These are phyloP conservation scores for Penicillium verrucosum DNA, from an alignment of 2,329 filamentous ascomycete genomes.

Conservation along the genomic window DNA sequence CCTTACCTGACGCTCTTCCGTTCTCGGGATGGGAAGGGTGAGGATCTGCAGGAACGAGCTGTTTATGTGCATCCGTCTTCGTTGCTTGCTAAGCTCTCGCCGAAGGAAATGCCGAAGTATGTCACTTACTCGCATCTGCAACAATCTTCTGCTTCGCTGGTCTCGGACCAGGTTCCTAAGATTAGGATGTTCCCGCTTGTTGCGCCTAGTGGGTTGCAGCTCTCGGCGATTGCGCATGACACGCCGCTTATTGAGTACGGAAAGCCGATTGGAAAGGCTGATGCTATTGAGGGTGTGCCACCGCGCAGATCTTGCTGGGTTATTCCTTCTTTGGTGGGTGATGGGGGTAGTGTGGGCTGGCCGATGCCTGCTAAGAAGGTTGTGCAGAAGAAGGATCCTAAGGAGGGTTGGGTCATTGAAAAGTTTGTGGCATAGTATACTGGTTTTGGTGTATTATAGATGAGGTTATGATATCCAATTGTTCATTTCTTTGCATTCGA, in stretches of 20 bases:
- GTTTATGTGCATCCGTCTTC: slow-evolving; percentile 89
- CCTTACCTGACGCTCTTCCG: slow-evolving; percentile 85
- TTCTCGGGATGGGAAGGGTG: slow-evolving; percentile 48
- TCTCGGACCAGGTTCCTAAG: slow-evolving; percentile 60
- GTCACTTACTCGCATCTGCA: slow-evolving; percentile 86
- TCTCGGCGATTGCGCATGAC: slow-evolving; percentile 75
- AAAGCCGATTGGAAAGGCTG: slow-evolving; percentile 85
- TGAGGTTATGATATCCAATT: slow-evolving; percentile 25
- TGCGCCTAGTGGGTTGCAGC: slow-evolving; percentile 69
- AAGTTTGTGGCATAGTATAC: slow-evolving; percentile 40
- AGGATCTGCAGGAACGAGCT: slow-evolving; percentile 56
- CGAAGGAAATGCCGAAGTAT: slow-evolving; percentile 77
- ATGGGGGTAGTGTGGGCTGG: slow-evolving; percentile 69
- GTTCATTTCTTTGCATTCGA: neutral
- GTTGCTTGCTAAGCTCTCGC: slow-evolving; percentile 66
- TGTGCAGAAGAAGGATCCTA: slow-evolving; percentile 69
- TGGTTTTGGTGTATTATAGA: slow-evolving; percentile 22
- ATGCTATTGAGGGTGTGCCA: slow-evolving; percentile 46
- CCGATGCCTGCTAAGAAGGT: slow-evolving; percentile 82
- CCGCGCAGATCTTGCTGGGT: slow-evolving; percentile 75
- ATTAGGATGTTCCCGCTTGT: slow-evolving; percentile 88
- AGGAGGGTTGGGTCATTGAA: slow-evolving; percentile 72
- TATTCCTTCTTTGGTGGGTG: slow-evolving; percentile 72
- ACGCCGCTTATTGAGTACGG: slow-evolving; percentile 81
- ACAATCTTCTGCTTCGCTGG: slow-evolving; percentile 55